phyloP scores from a whole-genome alignment of 257 asterid species.

The Paraleonurus japonicus region DNA sequence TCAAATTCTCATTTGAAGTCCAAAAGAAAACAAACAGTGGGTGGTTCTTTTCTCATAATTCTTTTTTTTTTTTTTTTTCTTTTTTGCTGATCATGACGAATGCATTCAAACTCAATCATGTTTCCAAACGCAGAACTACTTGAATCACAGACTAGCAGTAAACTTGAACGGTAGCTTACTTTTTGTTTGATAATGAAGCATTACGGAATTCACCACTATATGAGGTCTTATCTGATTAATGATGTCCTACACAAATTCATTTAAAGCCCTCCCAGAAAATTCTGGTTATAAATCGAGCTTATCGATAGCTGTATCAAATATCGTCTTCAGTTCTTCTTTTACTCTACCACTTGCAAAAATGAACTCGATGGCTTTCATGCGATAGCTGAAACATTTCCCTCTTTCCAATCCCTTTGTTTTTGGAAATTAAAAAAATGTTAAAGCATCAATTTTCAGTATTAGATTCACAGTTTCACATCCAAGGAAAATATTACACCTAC shows the following conservation, averaged over 20 bases:
- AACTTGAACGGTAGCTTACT: not conserved
- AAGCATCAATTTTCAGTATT: not conserved
- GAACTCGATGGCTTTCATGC: slow-evolving; percentile 46
- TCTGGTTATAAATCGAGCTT: slow-evolving; percentile 34
- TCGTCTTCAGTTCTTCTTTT: slow-evolving; percentile 51
- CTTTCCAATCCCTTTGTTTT: slow-evolving; percentile 60
- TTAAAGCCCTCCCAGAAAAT: not conserved
- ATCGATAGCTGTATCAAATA: slow-evolving; percentile 47
- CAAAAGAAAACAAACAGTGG: not conserved
- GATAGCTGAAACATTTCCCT: slow-evolving; percentile 67
- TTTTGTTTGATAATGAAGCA: not conserved
- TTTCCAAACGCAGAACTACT: not conserved
- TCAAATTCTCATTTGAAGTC: not conserved
- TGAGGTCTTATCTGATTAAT: not conserved
- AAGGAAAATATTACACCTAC: slow-evolving; percentile 34
- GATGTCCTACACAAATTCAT: not conserved
- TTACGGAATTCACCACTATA: not conserved
- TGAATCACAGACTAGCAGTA: not conserved
- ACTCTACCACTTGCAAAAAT: slow-evolving; percentile 63
- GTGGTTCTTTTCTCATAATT: not conserved
- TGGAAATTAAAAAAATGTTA: not conserved
- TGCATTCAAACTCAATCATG: not conserved
- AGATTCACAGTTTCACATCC: not conserved
- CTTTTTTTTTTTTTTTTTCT: not conserved
- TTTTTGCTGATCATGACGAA: not conserved